Percentiles rank a stretch among this genome's conserved stretches.
These are phyloP conservation scores for Phragmites australis DNA, from an alignment of 176 grass and related monocot genomes.

Conservation along the genomic window DNA sequence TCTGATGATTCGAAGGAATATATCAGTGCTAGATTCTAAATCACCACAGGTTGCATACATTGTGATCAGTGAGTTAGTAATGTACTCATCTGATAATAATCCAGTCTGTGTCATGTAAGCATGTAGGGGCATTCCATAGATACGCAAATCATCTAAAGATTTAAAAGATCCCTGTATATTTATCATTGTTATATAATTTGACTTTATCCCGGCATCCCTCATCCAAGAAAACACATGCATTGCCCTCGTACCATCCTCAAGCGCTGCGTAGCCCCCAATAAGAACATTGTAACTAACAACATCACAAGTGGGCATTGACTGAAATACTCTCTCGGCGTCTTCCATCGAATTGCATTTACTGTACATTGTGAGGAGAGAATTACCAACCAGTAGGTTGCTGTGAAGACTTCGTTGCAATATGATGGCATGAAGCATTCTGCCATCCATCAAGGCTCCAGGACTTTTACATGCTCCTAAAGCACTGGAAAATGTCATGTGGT, in stretches of 20 bases:
- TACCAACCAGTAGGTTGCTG: slow-evolving; percentile 47
- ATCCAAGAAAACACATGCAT: slow-evolving; percentile 64
- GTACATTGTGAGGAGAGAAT: slow-evolving; percentile 78
- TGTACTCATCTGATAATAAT: slow-evolving; percentile 66
- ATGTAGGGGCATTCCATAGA: slow-evolving; percentile 66
- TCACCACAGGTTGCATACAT: slow-evolving; percentile 87
- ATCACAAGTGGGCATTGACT: slow-evolving; percentile 55
- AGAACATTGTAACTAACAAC: slow-evolving; percentile 73
- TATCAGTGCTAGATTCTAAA: slow-evolving; percentile 61
- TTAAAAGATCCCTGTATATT: slow-evolving; percentile 60
- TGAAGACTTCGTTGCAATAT: slow-evolving; percentile 52
- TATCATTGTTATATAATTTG: slow-evolving; percentile 83
- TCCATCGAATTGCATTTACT: slow-evolving; percentile 62
- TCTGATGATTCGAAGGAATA: slow-evolving; percentile 55
- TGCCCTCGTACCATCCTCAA: slow-evolving; percentile 45
- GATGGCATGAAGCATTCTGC: slow-evolving; percentile 73
- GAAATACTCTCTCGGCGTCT: slow-evolving; percentile 62
- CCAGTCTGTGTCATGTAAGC: slow-evolving; percentile 59
- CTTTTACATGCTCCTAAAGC: slow-evolving; percentile 60
- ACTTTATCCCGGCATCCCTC: slow-evolving; percentile 47
- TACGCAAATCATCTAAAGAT: slow-evolving; percentile 43
- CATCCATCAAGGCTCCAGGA: slow-evolving; percentile 53
- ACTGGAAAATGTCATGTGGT: slow-evolving; percentile 73
- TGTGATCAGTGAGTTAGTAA: slow-evolving; percentile 79
- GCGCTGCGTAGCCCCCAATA: slow-evolving; percentile 60